Base-by-base conservation (phyloP, 345 rosid genomes). In the Mallotus nudiflorus region DNA sequence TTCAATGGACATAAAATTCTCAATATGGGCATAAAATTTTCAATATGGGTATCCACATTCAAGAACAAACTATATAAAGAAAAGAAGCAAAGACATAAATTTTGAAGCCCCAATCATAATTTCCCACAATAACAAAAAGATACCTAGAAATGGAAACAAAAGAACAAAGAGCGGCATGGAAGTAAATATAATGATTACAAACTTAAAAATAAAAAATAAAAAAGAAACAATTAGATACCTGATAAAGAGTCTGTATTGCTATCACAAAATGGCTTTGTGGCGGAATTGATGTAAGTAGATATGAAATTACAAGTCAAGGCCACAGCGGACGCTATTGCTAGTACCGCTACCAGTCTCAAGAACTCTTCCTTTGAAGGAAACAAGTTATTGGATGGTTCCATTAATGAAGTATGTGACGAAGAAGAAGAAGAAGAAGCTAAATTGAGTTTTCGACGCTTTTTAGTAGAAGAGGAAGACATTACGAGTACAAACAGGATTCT, bases 361-460 rank as follows among this genome's bases (percentile, higher is more conserved):
- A 86, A 68, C 73, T 91, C 98, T 44, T 73, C 84, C 64, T 77
- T 85, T 3, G 97, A 85, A 39, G 98, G 98, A 75, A 93, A 81
- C 62, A 93, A 74, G 64, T 59, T 73, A 56, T 69, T 75, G 3
- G 98, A 86, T n/a, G 98, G 95, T 60, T 88, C 96, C 71, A 79
- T 62, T 3, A 79, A 35, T 65, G 87, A 66, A 40, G 4, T 31
- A n/a, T n/a, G n/a, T n/a, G n/a, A n/a, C n/a, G n/a, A n/a, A 54
- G 80, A 57, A 6, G 74, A 68, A 55, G 85, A 71, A 25, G 25
- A 2, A 13, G 18, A 9, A 37, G 45, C 16, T 35, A 16, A 72
- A 62, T 68, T 78, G 11, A 82, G 72, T 67, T 82, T 88, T 39
- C 67, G 80, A 67, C 86, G 84, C 77, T 72, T 82, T 75, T 69